Conservation (phyloP, 192 early-diverging fungal species). For the Pilobolus umbonatus region DNA sequence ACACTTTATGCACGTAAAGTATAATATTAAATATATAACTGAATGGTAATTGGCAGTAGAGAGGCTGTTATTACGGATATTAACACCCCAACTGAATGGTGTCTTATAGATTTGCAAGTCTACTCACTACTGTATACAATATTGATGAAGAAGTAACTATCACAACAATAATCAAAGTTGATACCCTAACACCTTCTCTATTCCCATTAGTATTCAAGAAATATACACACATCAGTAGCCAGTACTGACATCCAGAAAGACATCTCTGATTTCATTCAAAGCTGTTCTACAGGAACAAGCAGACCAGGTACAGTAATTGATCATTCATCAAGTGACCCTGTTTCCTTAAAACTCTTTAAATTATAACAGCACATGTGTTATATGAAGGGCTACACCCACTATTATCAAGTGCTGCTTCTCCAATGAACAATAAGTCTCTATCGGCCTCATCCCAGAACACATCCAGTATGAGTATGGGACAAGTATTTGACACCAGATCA, state of each 20-base stretch:
- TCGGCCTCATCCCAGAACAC: too few relatives aligned
- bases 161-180: neutral
- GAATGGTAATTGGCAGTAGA: too few relatives aligned
- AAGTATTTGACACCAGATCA: too few relatives aligned
- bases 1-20: slow-evolving; percentile 61
- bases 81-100: too few relatives aligned
- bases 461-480: too few relatives aligned
- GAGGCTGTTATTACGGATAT: neutral
- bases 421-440: too few relatives aligned
- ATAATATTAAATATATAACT: neutral
- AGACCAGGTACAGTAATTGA: slow-evolving; percentile 32
- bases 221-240: slow-evolving; percentile 63
- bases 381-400: too few relatives aligned
- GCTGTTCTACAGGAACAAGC: slow-evolving; percentile 55
- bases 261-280: slow-evolving; percentile 56
- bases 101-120: slow-evolving; percentile 46
- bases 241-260: slow-evolving; percentile 60
- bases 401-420: too few relatives aligned
- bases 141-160: slow-evolving; percentile 60
- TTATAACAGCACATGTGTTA: too few relatives aligned
- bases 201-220: slow-evolving; percentile 58
- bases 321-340: neutral
- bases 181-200: neutral
- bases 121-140: slow-evolving; percentile 61
- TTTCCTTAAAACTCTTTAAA: too few relatives aligned